Evolutionary conservation across 495 filamentous ascomycete species (phyloP).

Genomic region (Xylaria cubensis): DNA sequence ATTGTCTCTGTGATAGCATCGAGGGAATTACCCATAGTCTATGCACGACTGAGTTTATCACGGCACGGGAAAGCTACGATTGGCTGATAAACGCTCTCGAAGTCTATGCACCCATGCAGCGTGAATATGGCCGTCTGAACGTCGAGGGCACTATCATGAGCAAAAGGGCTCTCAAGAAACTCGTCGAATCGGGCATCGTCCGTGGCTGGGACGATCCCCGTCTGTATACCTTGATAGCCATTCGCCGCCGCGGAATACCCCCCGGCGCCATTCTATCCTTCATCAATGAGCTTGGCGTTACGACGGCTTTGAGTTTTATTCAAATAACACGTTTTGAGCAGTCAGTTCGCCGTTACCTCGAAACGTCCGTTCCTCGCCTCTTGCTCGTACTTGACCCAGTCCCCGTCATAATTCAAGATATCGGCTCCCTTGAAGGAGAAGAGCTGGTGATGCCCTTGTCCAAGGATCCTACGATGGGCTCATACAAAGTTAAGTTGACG

Average conservation of each 20-base stretch:
- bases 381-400: constrained; percentile 88
- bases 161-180: constrained; percentile 79
- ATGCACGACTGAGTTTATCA: constrained; percentile 86
- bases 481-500: constrained; percentile 37
- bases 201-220: constrained; percentile 89
- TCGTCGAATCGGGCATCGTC: constrained; percentile 76
- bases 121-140: constrained; percentile 75
- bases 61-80: constrained; percentile 79
- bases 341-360: constrained; percentile 79
- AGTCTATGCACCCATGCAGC: constrained; percentile 71
- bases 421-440: constrained; percentile 64
- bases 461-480: constrained; percentile 70
- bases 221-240: constrained; percentile 85
- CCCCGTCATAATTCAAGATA: constrained; percentile 78
- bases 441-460: constrained; percentile 71
- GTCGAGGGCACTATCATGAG: constrained; percentile 81
- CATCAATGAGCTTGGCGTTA: constrained; percentile 87
- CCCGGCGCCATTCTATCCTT: constrained; percentile 87
- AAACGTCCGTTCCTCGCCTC: constrained; percentile 81
- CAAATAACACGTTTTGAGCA: constrained; percentile 78
- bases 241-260: constrained; percentile 82
- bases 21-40: constrained; percentile 88
- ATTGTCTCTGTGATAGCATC: constrained; percentile 83
- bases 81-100: constrained; percentile 78
- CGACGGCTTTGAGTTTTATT: constrained; percentile 74